These are phyloP conservation scores for Hypsizygus marmoreus DNA, from an alignment of 768 basidiomycete species.

Conservation along the genomic window DNA sequence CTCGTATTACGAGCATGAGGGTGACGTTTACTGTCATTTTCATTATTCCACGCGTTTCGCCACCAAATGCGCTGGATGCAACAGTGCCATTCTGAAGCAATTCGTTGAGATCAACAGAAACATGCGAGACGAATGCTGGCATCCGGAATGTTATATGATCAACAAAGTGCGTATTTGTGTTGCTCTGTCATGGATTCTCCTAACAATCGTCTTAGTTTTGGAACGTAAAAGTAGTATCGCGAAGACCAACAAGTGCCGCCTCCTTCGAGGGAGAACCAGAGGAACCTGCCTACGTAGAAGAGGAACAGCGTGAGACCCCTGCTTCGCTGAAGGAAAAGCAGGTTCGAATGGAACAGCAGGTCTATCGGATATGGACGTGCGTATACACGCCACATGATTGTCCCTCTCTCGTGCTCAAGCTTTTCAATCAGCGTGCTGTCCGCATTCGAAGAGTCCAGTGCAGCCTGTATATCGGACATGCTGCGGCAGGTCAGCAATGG, in stretches of 20 bases:
- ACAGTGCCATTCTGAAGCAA: slow-evolving; percentile 96
- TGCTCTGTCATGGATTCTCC: slow-evolving; percentile 3
- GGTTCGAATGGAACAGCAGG: slow-evolving; percentile 92
- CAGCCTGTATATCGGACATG: slow-evolving; percentile 99
- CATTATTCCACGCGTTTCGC: slow-evolving; percentile 99
- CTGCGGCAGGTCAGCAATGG: slow-evolving; percentile 95
- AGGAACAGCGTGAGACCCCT: slow-evolving; percentile 81
- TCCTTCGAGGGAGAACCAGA: slow-evolving; percentile 52
- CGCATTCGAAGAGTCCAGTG: slow-evolving; percentile 98
- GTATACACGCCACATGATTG: slow-evolving; percentile 30
- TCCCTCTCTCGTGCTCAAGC: slow-evolving; percentile 11
- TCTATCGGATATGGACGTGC: slow-evolving; percentile 98
- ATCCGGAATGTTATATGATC: slow-evolving; percentile 99
- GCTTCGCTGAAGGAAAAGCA: slow-evolving; percentile 86
- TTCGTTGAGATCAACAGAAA: slow-evolving; percentile 99
- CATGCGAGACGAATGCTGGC: slow-evolving; percentile 98
- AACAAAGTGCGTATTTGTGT: slow-evolving; percentile 73
- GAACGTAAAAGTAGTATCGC: slow-evolving; percentile 92
- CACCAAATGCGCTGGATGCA: slow-evolving; percentile 97
- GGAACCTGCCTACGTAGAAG: slow-evolving; percentile 65
- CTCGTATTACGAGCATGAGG: slow-evolving; percentile 98
- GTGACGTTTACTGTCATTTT: slow-evolving; percentile 98
- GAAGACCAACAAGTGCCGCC: slow-evolving; percentile 64
- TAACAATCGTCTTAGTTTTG: slow-evolving; percentile 68
- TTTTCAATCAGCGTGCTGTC: slow-evolving; percentile 73